phyloP scores from a whole-genome alignment of 2,329 filamentous ascomycete species.

The Apiospora saccharicola region DNA sequence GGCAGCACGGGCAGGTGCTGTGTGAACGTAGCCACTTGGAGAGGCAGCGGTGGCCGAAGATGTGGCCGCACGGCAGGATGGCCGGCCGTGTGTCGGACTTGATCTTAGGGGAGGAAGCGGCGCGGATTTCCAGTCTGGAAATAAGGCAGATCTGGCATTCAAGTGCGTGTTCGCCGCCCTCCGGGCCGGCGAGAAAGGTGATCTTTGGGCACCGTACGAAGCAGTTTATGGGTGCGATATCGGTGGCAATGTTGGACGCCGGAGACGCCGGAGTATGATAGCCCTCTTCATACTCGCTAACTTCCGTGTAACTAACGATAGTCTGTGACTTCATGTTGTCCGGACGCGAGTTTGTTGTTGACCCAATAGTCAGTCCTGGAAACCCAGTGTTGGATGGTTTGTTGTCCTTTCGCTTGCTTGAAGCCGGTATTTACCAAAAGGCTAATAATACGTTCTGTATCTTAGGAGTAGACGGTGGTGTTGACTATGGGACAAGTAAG shows the following conservation, averaged over 20 bases:
- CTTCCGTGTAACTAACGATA: background rate
- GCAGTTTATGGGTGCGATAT: slow-evolving; percentile 7
- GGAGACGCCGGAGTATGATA: background rate
- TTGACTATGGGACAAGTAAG: background rate
- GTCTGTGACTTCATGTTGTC: background rate
- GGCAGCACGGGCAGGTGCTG: slow-evolving; percentile 10
- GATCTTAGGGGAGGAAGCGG: slow-evolving; percentile 11
- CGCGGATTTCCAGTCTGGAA: background rate
- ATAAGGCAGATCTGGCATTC: slow-evolving; percentile 16
- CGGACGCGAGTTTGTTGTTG: background rate
- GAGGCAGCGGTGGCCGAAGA: slow-evolving; percentile 21
- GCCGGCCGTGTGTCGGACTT: slow-evolving; percentile 11
- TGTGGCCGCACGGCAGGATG: slow-evolving; percentile 19
- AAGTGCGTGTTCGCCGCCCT: background rate
- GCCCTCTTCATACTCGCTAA: background rate
- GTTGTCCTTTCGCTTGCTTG: background rate
- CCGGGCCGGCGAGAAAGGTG: slow-evolving; percentile 1
- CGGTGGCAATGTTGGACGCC: background rate
- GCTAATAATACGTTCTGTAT: background rate
- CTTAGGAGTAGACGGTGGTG: background rate
- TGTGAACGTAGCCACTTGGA: slow-evolving; percentile 21
- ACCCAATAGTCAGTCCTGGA: background rate
- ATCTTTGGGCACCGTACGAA: slow-evolving; percentile 20
- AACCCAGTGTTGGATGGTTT: background rate
- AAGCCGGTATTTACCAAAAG: no score